Percentiles rank a stretch among this genome's conserved stretches.
These are phyloP conservation scores for Penicillium sp. DNA, from an alignment of 2,329 filamentous ascomycete genomes.

Conservation along the genomic window DNA sequence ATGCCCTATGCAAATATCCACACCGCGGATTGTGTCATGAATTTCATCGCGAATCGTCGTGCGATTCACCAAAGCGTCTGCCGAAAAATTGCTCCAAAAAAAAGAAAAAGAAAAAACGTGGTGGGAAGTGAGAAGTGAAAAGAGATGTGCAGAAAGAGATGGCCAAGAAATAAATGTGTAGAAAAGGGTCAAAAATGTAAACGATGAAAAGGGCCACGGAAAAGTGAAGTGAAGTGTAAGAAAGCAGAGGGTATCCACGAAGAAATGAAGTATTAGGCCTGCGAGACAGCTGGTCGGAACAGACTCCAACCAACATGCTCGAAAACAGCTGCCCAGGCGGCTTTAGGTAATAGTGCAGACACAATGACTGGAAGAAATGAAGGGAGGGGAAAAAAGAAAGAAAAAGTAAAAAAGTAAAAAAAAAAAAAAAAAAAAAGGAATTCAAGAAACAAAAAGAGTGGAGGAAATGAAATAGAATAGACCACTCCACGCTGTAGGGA, in stretches of 20 bases:
- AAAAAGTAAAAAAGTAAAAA: constrained; percentile 10
- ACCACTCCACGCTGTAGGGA: constrained; percentile 2
- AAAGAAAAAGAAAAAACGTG: constrained; percentile 13
- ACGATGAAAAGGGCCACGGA: constrained; percentile 16
- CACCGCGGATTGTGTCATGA: constrained; percentile 17
- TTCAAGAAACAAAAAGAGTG: constrained; percentile 5
- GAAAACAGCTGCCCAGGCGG: constrained; percentile 31
- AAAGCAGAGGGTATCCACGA: constrained; percentile 28
- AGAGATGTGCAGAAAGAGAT: constrained; percentile 15
- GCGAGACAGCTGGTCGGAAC: constrained; percentile 17
- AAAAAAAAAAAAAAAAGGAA: not conserved
- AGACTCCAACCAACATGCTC: constrained; percentile 15
- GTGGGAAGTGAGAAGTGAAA: constrained; percentile 12
- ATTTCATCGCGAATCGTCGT: constrained; percentile 12
- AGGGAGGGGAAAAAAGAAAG: constrained; percentile 20
- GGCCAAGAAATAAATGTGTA: constrained; percentile 19
- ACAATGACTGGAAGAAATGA: constrained; percentile 15
- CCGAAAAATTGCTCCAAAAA: constrained; percentile 13
- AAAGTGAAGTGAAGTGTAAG: constrained; percentile 5
- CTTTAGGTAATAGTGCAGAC: constrained; percentile 19
- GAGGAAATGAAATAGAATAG: constrained; percentile 6
- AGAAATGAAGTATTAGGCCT: constrained; percentile 31
- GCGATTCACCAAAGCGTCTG: constrained; percentile 8
- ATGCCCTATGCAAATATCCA: constrained; percentile 4
- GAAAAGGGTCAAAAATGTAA: constrained; percentile 9